Evolutionary conservation across 106 monocot genomes (phyloP).

Genomic region (Dendrobium chrysotoxum): DNA sequence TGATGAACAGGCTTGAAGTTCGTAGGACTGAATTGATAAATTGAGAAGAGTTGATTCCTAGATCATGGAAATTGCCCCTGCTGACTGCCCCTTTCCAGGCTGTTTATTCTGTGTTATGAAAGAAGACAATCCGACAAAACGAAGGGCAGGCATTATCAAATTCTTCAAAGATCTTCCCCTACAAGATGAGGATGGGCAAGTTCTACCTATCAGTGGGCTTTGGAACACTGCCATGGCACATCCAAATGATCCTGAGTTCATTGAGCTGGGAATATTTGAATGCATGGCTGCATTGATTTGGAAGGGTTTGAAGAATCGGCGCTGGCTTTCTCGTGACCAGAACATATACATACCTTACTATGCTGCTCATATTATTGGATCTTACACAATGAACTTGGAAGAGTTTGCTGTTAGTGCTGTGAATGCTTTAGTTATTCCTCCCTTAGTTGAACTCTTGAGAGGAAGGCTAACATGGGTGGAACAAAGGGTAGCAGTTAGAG

Average conservation of each 20-base stretch:
- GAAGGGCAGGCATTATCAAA: conserved; percentile 72
- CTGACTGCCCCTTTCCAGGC: conserved; percentile 87
- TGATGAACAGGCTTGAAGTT: background rate
- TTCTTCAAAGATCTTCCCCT: conserved; percentile 92
- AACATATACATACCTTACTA: conserved; percentile 98
- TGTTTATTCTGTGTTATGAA: conserved; percentile 99
- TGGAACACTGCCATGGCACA: conserved; percentile 99
- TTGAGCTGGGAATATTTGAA: conserved; percentile 92
- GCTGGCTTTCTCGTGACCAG: conserved; percentile 93
- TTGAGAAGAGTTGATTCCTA: background rate
- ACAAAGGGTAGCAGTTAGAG: conserved; percentile 93
- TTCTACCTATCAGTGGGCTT: conserved; percentile 92
- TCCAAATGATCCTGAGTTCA: conserved; percentile 96
- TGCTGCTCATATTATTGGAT: conserved; percentile 98
- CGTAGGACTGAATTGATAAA: background rate
- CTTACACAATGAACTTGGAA: conserved; percentile 99
- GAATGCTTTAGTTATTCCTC: conserved; percentile 85
- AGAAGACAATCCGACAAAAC: conserved; percentile 75
- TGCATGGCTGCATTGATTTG: conserved; percentile 94
- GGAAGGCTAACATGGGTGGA: conserved; percentile 98
- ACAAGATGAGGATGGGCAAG: conserved; percentile 94
- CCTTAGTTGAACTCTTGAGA: conserved; percentile 85
- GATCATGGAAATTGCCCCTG: conserved; percentile 66
- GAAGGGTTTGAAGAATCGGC: conserved; percentile 89
- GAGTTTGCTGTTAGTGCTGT: conserved; percentile 91